Evolutionary conservation across 2,329 filamentous ascomycete genomes (phyloP), one percentile per base, ranked within the genome.

Genomic region (Aspergillus fumigatiaffinis): DNA sequence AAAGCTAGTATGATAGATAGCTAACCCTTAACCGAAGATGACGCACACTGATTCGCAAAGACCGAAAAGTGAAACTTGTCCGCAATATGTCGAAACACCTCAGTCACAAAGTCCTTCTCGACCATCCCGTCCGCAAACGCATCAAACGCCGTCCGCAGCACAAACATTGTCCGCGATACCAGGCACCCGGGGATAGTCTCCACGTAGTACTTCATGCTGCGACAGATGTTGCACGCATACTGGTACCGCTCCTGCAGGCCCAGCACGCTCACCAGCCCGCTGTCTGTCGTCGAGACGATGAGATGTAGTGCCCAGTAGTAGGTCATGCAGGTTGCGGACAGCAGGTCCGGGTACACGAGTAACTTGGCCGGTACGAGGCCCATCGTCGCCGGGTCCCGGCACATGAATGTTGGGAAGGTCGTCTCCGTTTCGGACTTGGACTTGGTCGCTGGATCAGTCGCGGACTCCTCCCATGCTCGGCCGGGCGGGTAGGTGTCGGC

Each of bases 161-260:
- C 62, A 38, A 70, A 70, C 62, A 69, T 69, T n/a, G 68, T 59
- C 10, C 68, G 68, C 12, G 65, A 68, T 2, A 69, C 60, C 4
- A 70, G 44, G 32, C 55, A 66, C 1, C 68, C 68, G 9, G 68
- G 68, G n/a, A 63, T 59, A 3, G 59, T 63, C 25, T 60, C 59
- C 12, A 68, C 52, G 51, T 68, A 70, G 51, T 67, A 70, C 49
- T 64, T 66, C 61, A 69, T 65, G 54, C 66, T 70, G 38, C 68
- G 66, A 44, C 68, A 70, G 52, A 70, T 70, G 46, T 68, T 64
- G 58, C 68, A 69, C 20, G 66, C 68, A 26, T 60, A 62, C 38
- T 64, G 57, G 59, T 70, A 70, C 26, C 67, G 68, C 28, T 68
- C 63, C 8, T 62, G 60, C 17, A 54, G 57, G 6, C 58, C 52